Evolutionary conservation across 2,329 filamentous ascomycete genomes (phyloP), one percentile per base, ranked within the genome.

Genomic region (Diaporthe sp.): DNA sequence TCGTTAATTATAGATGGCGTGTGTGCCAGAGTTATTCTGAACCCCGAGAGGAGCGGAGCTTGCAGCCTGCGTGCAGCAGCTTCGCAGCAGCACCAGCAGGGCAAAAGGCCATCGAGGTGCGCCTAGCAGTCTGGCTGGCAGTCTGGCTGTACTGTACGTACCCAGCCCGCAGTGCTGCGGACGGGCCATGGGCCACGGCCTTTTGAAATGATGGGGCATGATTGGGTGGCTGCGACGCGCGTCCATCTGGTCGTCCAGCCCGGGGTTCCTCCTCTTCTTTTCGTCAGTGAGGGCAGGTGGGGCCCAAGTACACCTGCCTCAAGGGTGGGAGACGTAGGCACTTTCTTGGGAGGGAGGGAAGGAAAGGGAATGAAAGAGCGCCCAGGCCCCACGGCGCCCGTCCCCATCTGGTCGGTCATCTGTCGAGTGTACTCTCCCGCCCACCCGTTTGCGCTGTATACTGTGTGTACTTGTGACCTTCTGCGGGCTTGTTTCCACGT

Each of bases 221-320:
- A 76, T 76, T 76, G 75, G 75, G 45, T 30, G 60, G 68, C 71
- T 47, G 22, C 60, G 55, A 76, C 75, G 75, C 75, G 75, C 75
- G 75, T 76, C 72, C 47, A 64, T 58, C 35, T 55, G 47, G 12
- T 72, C 57, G 70, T 64, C 60, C 33, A 54, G 69, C 40, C 69
- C 69, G 69, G 69, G 57, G 57, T 40, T 42, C 70, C 70, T 72
- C 64, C 47, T 68, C 64, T 68, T 54, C 30, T 28, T 40, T 68
- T 68, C 33, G 45, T 54, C 45, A 52, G 33, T 52, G 64, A 52
- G 45, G 40, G 40, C 28, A 47, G 17, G 58, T 61, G 58, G 58
- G 58, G 58, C 58, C 58, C 33, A 6, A 10, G 35, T 38, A 38
- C 35, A 55, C 52, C 19, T 33, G 52, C 52, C 52, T 30, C 28